Evolutionary conservation across 805 yeast species (phyloP).

Genomic region (Sungouiozyma intestinalis): DNA sequence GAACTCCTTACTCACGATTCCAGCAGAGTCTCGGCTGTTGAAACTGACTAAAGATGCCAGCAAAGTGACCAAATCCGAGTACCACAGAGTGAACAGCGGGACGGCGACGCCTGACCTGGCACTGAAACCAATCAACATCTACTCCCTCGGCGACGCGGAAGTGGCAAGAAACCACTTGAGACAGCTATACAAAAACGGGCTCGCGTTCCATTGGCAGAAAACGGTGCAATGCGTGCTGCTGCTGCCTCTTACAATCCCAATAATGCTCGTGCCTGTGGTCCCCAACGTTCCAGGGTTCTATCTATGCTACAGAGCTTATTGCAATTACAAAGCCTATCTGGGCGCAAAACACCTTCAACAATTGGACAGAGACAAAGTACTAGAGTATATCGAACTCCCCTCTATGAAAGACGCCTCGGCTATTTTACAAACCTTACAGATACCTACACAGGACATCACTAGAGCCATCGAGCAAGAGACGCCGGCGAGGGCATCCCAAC

Average conservation of each 20-base stretch:
- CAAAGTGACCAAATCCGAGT: slow-evolving; percentile 1
- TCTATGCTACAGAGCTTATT: slow-evolving; percentile 67
- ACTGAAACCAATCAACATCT: slow-evolving; percentile 33
- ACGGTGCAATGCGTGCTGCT: slow-evolving; percentile 44
- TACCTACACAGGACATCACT: not conserved
- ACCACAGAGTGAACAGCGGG: slow-evolving; percentile 11
- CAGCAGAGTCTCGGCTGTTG: slow-evolving; percentile 52
- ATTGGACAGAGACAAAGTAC: slow-evolving; percentile 36
- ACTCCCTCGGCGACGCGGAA: slow-evolving; percentile 35
- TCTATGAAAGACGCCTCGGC: not conserved
- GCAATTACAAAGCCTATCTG: slow-evolving; percentile 66
- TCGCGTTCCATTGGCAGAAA: slow-evolving; percentile 44
- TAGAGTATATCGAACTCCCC: slow-evolving; percentile 24
- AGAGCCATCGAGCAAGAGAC: not conserved
- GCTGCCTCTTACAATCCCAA: slow-evolving; percentile 70
- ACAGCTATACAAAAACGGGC: slow-evolving; percentile 35
- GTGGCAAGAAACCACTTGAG: slow-evolving; percentile 32
- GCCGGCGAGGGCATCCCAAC: too few relatives aligned
- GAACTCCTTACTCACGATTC: slow-evolving; percentile 61
- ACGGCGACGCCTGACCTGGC: slow-evolving; percentile 4
- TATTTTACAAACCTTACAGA: not conserved
- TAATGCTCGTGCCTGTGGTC: slow-evolving; percentile 71
- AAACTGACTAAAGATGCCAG: slow-evolving; percentile 13
- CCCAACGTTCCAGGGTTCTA: slow-evolving; percentile 93
- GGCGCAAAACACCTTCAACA: slow-evolving; percentile 63